Evolutionary conservation across 768 basidiomycete species (phyloP), one percentile per base, ranked within the genome.

Genomic region (Psilocybe subaeruginosa): DNA sequence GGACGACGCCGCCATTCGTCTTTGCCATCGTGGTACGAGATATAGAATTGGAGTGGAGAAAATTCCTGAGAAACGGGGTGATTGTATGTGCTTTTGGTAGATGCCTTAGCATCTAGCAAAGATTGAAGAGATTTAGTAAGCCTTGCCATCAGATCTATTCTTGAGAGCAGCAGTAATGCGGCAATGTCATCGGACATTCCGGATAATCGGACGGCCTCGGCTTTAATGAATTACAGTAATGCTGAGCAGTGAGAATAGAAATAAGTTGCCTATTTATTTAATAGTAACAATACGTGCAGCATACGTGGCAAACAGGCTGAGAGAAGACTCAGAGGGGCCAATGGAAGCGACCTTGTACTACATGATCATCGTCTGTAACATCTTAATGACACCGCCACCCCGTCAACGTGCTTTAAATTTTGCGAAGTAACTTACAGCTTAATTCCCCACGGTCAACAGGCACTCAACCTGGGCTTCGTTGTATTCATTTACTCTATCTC

Each of bases 51-150:
- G 46, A 31, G 27, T 54, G 47, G 54, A 60, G 56, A 33, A 48
- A 55, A 35, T 16, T 29, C 3, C 3, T 48, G 19, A 57, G 41
- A 46, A 61, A 12, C 41, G 55, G 46, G 45, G 57, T 35, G 17
- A 53, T 45, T 48, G 50, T 48, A 30, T 49, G 60, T 27, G 55
- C 27, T 43, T 31, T 61, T 41, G 54, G 45, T 33, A 62, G 33
- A 56, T 43, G 57, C 49, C 53, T 27, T 50, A 64, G 61, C 66
- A 66, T 66, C 51, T 46, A 63, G 12, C 11, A 14, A 6, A 27
- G 23, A 29, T 23, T 23, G 23, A 23, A 23, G 31, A 31, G 55
- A 35, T 47, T 56, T 35, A 29, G 39, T 55, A 55, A 55, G n/a
- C 37, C 17, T 11, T 43, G 23, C 23, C 23, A 23, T 23, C 23